Conservation (phyloP, 140 eudicot genomes). For the Senecio squalidus region DNA sequence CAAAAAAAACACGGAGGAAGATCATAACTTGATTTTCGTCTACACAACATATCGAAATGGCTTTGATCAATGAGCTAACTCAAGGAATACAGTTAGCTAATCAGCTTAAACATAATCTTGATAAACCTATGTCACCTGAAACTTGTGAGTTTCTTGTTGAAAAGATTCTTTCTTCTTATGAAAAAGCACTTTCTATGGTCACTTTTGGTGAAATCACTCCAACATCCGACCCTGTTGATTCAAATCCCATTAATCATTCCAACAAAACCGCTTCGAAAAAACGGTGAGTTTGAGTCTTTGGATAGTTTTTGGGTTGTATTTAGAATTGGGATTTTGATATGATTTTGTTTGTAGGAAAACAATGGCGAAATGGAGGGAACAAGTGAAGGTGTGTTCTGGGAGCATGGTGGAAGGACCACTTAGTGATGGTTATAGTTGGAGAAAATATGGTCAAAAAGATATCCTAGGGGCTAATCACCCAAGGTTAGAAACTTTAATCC, state of each 20-base stretch:
- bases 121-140: slow-evolving; percentile 27
- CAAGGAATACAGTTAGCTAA: slow-evolving; percentile 58
- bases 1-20: slow-evolving; percentile 18
- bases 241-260: slow-evolving; percentile 13
- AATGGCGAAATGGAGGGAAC: slow-evolving; percentile 60
- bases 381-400: slow-evolving; percentile 41
- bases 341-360: slow-evolving; percentile 44
- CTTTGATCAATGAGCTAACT: slow-evolving; percentile 50
- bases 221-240: slow-evolving; percentile 7
- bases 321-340: not conserved
- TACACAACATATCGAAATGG: slow-evolving; percentile 18
- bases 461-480: slow-evolving; percentile 72
- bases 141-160: slow-evolving; percentile 41
- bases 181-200: slow-evolving; percentile 52
- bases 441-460: slow-evolving; percentile 87
- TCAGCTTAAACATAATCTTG: slow-evolving; percentile 50
- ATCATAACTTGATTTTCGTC: slow-evolving; percentile 21
- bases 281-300: slow-evolving; percentile 30
- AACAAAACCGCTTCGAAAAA: slow-evolving; percentile 39
- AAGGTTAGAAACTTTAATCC: slow-evolving; percentile 39
- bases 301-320: not conserved
- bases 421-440: slow-evolving; percentile 80
- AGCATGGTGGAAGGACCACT: slow-evolving; percentile 44
- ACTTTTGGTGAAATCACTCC: slow-evolving; percentile 27
- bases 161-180: slow-evolving; percentile 56